Conservation (phyloP, 257 asterid genomes). For the Solanum chmielewskii region DNA sequence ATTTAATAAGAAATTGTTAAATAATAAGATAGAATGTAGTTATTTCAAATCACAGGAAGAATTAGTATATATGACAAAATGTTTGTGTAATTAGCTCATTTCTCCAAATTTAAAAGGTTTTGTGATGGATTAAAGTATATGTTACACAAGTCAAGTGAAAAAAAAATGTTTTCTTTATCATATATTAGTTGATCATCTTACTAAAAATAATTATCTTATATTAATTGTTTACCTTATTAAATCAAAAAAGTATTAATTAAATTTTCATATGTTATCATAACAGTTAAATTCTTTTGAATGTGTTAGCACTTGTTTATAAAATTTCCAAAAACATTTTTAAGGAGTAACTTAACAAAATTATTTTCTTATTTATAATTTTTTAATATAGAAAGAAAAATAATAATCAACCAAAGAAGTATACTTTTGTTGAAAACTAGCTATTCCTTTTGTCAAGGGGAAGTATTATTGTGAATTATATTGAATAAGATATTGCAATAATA, state of each 20-base stretch:
- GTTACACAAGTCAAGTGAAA: neutral
- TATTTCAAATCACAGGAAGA: neutral
- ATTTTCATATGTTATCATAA: rapidly evolving
- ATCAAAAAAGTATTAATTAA: no score
- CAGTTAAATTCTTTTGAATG: no score
- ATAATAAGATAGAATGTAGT: no score
- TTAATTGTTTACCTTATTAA: no score
- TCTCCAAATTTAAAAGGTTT: neutral
- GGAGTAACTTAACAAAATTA: no score
- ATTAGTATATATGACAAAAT: neutral
- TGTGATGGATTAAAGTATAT: neutral
- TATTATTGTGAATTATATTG: neutral
- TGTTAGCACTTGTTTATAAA: neutral
- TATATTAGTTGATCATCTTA: neutral
- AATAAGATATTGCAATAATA: neutral
- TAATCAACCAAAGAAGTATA: neutral
- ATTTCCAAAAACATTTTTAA: neutral
- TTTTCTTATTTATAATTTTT: no score
- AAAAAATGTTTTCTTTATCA: neutral
- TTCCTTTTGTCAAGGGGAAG: neutral
- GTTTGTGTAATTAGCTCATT: neutral
- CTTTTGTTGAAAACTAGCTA: neutral
- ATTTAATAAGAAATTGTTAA: no score
- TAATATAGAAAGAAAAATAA: no score
- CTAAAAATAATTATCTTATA: no score